These are phyloP conservation scores for Gynochthodes officinalis DNA, from an alignment of 257 asterid species.

Conservation along the genomic window DNA sequence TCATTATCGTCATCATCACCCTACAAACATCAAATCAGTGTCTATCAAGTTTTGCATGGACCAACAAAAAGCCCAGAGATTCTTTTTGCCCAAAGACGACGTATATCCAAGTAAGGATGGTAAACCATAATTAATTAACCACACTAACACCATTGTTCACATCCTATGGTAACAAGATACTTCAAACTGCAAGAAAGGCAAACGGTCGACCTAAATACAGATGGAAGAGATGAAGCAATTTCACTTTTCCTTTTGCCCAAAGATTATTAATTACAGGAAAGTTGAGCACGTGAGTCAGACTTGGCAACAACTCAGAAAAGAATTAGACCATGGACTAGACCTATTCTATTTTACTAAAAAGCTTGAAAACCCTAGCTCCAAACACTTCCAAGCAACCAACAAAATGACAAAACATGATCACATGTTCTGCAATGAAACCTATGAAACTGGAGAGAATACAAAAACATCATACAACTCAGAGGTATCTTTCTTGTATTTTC, in stretches of 20 bases:
- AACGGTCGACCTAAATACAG: not conserved
- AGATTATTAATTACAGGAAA: not conserved
- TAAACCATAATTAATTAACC: not conserved
- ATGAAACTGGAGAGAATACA: not conserved
- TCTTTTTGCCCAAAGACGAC: no score
- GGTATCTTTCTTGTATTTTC: not conserved
- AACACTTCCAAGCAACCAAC: not conserved
- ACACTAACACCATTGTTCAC: not conserved
- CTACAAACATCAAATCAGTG: conserved; percentile 5
- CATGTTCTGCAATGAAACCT: not conserved
- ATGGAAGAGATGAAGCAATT: not conserved
- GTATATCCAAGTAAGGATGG: not conserved
- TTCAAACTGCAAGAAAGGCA: not conserved
- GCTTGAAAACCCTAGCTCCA: not conserved
- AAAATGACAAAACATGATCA: not conserved
- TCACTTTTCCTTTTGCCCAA: not conserved
- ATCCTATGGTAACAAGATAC: not conserved
- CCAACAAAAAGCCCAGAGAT: not conserved
- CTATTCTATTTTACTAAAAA: not conserved
- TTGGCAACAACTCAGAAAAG: not conserved
- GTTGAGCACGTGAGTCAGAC: not conserved
- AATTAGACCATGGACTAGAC: not conserved
- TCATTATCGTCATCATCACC: conserved; percentile 59
- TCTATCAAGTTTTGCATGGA: not conserved
- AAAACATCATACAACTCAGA: not conserved